Evolutionary conservation across 148 eudicot species (phyloP), one percentile per base, ranked within the genome.

Genomic region (Dysphania ambrosioides): DNA sequence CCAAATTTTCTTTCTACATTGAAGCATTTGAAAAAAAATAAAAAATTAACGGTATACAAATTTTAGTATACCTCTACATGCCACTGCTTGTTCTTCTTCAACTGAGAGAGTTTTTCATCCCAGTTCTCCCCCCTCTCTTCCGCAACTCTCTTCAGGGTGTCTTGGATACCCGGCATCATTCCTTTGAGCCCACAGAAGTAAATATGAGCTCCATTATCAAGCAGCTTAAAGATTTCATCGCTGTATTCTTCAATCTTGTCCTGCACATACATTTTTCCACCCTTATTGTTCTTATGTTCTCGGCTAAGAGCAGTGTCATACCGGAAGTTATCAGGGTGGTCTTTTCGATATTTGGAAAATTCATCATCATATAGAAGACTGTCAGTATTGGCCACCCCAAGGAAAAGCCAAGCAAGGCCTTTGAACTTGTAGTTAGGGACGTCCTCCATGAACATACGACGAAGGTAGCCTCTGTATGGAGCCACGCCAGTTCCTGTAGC

Each of bases 401-500:
- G 91, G 84, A 93, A 93, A 24, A 93, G 92, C 98, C 98, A 93
- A 66, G 97, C 97, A 9, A 93, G 91, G 63, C 98, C 98, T 11
- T 79, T 77, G 65, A 93, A 93, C 71, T 91, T 91, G 87, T 62
- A 92, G 31, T 79, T 85, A 7, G 97, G 91, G 19, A 91, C 90
- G 10, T 82, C 72, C 69, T 93, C 98, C 98, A 93, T 93, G 87
- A 93, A 93, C 98, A 91, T 93, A 1, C 98, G 92, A 0, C 98
- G 89, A 32, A 93, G 98, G 82, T 93, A 93, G 59, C 97, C 98
- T 79, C 98, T 84, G 76, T 57, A 93, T 13, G 98, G 98, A 63
- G 98, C 98, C 72, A 93, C 94, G 51, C 98, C 98, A 0, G 97
- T 93, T 35, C 98, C 98, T n/a, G 98, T 93, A 8, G 87, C 98